A percentile compares a stretch with the other conserved stretches of the same genome.
These are phyloP conservation scores for Eleusine indica DNA, from an alignment of 176 grass and related monocot species.

Conservation along the genomic window DNA sequence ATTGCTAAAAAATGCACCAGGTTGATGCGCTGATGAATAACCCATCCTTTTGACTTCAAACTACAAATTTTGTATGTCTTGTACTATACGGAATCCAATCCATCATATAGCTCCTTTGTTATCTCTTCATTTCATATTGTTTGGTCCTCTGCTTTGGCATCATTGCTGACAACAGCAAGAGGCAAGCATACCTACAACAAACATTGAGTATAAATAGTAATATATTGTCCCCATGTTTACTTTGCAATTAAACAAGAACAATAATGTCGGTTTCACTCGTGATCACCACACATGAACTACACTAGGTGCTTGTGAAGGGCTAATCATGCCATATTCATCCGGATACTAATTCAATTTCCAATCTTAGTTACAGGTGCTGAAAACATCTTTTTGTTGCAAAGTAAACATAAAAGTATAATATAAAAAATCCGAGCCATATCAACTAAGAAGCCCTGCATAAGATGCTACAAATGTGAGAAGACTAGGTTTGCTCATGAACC, in stretches of 20 bases:
- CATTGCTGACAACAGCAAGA: slow-evolving; percentile 15
- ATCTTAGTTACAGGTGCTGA: slow-evolving; percentile 11
- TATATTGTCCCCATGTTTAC: neutral
- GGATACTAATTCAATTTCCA: slow-evolving; percentile 1
- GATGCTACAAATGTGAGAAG: neutral
- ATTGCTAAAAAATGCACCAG: neutral
- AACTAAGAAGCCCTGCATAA: slow-evolving; percentile 16
- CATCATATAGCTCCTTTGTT: slow-evolving; percentile 28
- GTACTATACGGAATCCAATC: slow-evolving; percentile 43
- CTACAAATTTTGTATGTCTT: slow-evolving; percentile 3
- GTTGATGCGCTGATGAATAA: slow-evolving; percentile 3
- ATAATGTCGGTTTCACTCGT: neutral
- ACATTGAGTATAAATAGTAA: slow-evolving; percentile 20
- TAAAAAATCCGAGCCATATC: neutral
- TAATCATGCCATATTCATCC: slow-evolving; percentile 5
- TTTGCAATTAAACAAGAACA: neutral
- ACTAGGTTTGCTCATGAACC: slow-evolving; percentile 1
- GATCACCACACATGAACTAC: neutral
- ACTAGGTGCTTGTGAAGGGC: slow-evolving; percentile 6
- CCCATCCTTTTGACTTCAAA: neutral
- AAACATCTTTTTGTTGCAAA: neutral
- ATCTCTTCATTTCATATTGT: slow-evolving; percentile 26
- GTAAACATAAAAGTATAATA: neutral
- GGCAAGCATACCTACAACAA: slow-evolving; percentile 26
- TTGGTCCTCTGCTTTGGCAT: slow-evolving; percentile 35